Evolutionary conservation across 225 moss, liverwort and hornwort genomes (phyloP), one percentile per base, ranked within the genome.

Genomic region (Climacium dendroides): DNA sequence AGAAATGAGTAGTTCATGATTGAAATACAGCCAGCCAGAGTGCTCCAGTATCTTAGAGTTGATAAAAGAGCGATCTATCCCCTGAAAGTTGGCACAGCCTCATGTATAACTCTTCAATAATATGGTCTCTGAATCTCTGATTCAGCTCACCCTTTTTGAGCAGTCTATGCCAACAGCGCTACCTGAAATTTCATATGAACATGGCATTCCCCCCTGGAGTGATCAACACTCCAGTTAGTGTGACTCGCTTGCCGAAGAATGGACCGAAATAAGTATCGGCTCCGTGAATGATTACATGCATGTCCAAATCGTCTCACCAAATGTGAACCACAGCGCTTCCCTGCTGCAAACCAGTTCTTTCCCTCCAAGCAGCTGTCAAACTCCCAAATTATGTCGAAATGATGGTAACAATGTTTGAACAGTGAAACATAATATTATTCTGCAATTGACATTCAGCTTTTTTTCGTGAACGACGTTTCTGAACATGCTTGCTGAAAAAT

Each of bases 41-140:
- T 71, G 71, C 15, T 26, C 0, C 26, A 41, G 43, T 32, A 79
- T 0, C 0, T 32, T 19, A 30, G 28, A 45, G 0, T 6, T 57
- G 39, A 39, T 10, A 37, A 14, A 10, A 23, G 3, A 18, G 53
- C 4, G 23, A 35, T 35, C 2, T 8, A 75, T 61, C 8, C 60
- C 10, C 20, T 59, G 43, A 58, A 79, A 79, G 20, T 16, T 43
- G 5, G 58, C 58, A 3, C 1, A 19, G 41, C 41, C 3, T 18
- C 7, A 18, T 17, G 9, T 80, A 30, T 19, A 19, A 30, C 11
- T 48, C 30, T 11, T 74, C 48, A 74, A 73, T 29, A 47, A 10
- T 79, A 5, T 43, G 19, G 8, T 41, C 43, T 29, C 30, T 39
- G 78, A 39, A 80, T 89, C 45, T 60, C 26, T 66, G 29, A 15